Base-by-base conservation (phyloP, 1,284 basidiomycete genomes). In the Ganoderma resinaceum region DNA sequence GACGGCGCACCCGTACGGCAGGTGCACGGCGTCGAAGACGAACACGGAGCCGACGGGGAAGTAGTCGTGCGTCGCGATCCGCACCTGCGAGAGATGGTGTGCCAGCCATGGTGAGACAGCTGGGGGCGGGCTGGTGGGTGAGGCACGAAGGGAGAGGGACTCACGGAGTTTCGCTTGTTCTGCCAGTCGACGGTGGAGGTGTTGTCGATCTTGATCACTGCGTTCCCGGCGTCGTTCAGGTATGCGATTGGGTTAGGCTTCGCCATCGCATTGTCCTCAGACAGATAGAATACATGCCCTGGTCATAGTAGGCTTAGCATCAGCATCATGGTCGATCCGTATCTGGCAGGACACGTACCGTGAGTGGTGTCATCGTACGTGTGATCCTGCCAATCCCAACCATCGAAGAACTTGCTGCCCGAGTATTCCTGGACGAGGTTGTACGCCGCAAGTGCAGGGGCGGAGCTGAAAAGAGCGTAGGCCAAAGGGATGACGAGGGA, bases 191-290 rank as follows among this genome's bases (percentile, higher is more conserved):
- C 87, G 67, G 83, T 82, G 40, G 82, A 81, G 31, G 79, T 79
- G 73, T 90, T 87, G 77, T 90, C 88, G 43, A 89, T 87, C 71
- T 82, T 85, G 71, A 91, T 80, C 70, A 92, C 85, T 7, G 85
- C 86, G 68, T 87, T 82, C 9, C 87, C 84, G 0, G 82, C 82
- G 65, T 66, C 70, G 70, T 87, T 87, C 65, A 89, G 78, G 72
- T 87, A 89, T 18, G 88, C 87, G 29, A 91, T 80, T 3, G 82
- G 77, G 72, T 65, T 53, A 2, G 43, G 43, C 43, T 46, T 46
- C 14, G 52, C 42, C n/a, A 79, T 80, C 18, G 89, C 88, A 62
- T 83, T 80, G 35, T 80, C 76, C 71, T 80, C 69, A 71, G 81
- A 79, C 20, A 87, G 79, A 81, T 84, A 89, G 62, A 78, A 80